These are phyloP conservation scores for Setaria italica DNA, from an alignment of 202 grass and related monocot species.

Conservation along the genomic window DNA sequence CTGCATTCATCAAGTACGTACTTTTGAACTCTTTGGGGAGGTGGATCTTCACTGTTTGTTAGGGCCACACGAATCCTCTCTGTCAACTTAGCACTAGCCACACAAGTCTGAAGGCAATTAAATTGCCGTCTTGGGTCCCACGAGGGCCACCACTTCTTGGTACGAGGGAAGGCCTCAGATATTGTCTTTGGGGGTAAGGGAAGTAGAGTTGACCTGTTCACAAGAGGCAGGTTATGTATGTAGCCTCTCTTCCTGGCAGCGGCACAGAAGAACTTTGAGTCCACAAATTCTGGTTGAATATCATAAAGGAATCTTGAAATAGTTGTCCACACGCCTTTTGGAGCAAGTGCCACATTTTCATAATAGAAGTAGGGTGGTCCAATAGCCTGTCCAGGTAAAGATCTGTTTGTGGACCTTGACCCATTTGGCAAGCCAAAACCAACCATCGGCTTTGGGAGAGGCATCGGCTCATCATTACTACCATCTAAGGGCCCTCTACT, in stretches of 20 bases:
- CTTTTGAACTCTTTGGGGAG: conserved; percentile 48
- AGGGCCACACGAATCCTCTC: conserved; percentile 56
- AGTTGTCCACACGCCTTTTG: conserved; percentile 70
- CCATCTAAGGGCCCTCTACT: conserved; percentile 39
- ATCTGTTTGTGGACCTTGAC: conserved; percentile 27
- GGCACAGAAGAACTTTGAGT: conserved; percentile 71
- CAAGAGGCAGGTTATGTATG: conserved; percentile 74
- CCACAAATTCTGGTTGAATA: conserved; percentile 74
- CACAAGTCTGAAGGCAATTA: conserved; percentile 75
- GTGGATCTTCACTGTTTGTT: conserved; percentile 33
- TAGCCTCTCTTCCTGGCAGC: conserved; percentile 77
- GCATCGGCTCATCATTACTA: conserved; percentile 37
- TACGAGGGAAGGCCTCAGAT: conserved; percentile 56
- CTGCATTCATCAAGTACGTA: conserved; percentile 53
- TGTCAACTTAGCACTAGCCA: conserved; percentile 56
- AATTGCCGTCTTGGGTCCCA: conserved; percentile 77
- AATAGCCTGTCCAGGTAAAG: conserved; percentile 39
- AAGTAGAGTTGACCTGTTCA: conserved; percentile 50
- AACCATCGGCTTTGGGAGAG: conserved; percentile 71
- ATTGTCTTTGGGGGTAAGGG: conserved; percentile 68
- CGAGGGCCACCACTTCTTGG: conserved; percentile 72
- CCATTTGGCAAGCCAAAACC: conserved; percentile 65
- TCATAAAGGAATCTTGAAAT: conserved; percentile 71
- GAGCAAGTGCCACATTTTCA: conserved; percentile 84
- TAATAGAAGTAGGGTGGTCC: conserved; percentile 87